Base-by-base conservation (phyloP, 2,329 filamentous ascomycete species). In the Raffaelea ambrosiae region DNA sequence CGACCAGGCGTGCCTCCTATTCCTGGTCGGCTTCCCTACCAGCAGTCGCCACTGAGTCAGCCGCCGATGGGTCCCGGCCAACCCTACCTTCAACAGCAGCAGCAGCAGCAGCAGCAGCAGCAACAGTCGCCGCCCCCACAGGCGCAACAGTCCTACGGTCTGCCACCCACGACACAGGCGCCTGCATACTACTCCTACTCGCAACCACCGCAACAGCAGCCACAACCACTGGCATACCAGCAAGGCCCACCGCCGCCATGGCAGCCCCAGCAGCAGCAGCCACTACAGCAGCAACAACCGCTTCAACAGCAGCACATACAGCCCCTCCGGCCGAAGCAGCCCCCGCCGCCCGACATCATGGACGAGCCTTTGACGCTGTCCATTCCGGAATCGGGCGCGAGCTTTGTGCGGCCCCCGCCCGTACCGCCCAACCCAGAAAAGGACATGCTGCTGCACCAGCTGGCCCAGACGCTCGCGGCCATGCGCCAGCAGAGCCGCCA, bases 381-480 rank as follows among this genome's bases (percentile, higher is more conserved):
- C 16, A 66, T 76, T 13, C 71, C 77, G 3, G 65, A 70, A 1
- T 21, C 18, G 67, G 70, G 1, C 68, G 4, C 40, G n/a, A 9
- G n/a, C 44, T 19, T 3, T n/a, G 81, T 8, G 74, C 84, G 5
- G 80, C 88, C 1, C 26, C 91, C 93, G 1, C 90, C 91, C 0
- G 88, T 96, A 29, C 91, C 93, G 0, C 90, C 89, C 0, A 98
- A 98, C 59, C 93, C 93, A 0, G 88, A 97, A 66, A 96, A 95
- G 62, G 89, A 97, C 63, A 84, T 86, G 19, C 77, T 97, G 16
- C 74, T 95, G 3, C 76, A 77, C 46, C 85, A 89, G 40, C 76
- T 97, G 26, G 88, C 84, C 33, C 72, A 76, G 48, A 79, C 82
- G 0, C 71, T 97, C 3, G 73, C 81, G 47, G 69, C 77, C 36